Evolutionary conservation across 805 yeast genomes (phyloP).

Genomic region (Candida insectorum): DNA sequence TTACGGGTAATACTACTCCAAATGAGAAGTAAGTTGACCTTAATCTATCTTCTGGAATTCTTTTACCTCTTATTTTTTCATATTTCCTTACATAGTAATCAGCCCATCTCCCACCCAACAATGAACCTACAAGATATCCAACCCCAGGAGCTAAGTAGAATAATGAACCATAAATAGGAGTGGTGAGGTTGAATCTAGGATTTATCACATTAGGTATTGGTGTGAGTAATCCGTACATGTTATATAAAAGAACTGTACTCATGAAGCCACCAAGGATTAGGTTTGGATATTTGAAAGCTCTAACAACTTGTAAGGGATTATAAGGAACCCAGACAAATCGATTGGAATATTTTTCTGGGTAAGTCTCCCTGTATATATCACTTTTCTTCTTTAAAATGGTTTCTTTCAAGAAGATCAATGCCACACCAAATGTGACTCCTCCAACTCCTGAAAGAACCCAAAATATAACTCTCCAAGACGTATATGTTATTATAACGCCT

Average conservation of each 20-base stretch:
- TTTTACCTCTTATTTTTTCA: slow-evolving; percentile 34
- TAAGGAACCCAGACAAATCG: too few species aligned
- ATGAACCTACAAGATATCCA: slow-evolving; percentile 48
- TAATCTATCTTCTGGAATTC: slow-evolving; percentile 50
- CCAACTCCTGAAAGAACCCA: slow-evolving; percentile 45
- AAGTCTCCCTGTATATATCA: slow-evolving; percentile 1
- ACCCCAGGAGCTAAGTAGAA: slow-evolving; percentile 54
- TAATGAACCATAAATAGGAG: slow-evolving; percentile 46
- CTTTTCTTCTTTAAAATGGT: slow-evolving; percentile 30
- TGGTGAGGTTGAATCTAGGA: slow-evolving; percentile 45
- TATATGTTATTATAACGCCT: slow-evolving; percentile 48
- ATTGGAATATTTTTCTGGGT: slow-evolving; percentile 26
- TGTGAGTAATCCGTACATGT: slow-evolving; percentile 48
- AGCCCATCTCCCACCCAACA: slow-evolving; percentile 49
- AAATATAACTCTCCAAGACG: slow-evolving; percentile 51
- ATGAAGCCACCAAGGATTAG: slow-evolving; percentile 40
- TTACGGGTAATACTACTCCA: slow-evolving; percentile 40
- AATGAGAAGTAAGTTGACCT: slow-evolving; percentile 24
- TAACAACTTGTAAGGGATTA: slow-evolving; percentile 44
- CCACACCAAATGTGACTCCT: slow-evolving; percentile 25
- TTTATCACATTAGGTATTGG: slow-evolving; percentile 54
- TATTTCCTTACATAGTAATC: slow-evolving; percentile 44
- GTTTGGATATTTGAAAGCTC: slow-evolving; percentile 37
- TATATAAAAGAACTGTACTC: slow-evolving; percentile 36
- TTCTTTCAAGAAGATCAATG: slow-evolving; percentile 41